Conservation (phyloP, 2,329 filamentous ascomycete species). For the Botrytis galanthina region DNA sequence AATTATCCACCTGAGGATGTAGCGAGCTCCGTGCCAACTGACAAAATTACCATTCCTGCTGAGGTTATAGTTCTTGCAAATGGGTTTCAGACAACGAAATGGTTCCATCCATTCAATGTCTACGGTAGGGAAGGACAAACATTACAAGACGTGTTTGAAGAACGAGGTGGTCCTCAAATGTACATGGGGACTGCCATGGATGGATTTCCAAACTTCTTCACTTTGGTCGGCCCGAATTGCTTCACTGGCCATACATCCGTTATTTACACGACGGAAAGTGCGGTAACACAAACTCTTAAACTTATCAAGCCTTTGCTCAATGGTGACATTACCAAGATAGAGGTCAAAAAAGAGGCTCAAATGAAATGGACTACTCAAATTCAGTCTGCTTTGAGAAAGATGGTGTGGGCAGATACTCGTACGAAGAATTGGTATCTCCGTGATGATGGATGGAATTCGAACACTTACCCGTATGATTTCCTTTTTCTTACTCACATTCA, state of each 20-base stretch:
- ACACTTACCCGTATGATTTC: conserved; percentile 45
- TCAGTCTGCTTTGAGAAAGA: conserved; percentile 46
- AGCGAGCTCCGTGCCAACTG: conserved; percentile 30
- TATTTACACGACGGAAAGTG: conserved; percentile 56
- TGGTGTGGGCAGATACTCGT: conserved; percentile 47
- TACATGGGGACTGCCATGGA: conserved; percentile 58
- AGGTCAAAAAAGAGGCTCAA: conserved; percentile 50
- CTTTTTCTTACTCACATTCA: background rate
- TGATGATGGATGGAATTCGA: conserved; percentile 48
- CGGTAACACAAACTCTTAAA: conserved; percentile 53
- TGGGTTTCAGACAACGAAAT: conserved; percentile 54
- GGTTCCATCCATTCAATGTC: conserved; percentile 54
- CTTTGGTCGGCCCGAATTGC: conserved; percentile 58
- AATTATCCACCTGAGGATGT: conserved; percentile 42
- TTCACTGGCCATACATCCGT: conserved; percentile 57
- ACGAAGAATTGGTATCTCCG: conserved; percentile 51
- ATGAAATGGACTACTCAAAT: conserved; percentile 47
- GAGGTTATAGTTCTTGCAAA: conserved; percentile 59
- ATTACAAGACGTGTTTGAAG: conserved; percentile 52
- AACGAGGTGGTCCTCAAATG: conserved; percentile 55
- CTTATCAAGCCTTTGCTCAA: conserved; percentile 52
- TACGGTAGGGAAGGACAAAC: conserved; percentile 47
- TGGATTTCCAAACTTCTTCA: conserved; percentile 59
- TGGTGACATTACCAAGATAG: conserved; percentile 45
- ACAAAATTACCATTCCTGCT: conserved; percentile 47